A percentile compares a stretch with the other conserved stretches of the same genome.
phyloP scores from a whole-genome alignment of 164 flowering plant species.

The Brasenia schreberi region DNA sequence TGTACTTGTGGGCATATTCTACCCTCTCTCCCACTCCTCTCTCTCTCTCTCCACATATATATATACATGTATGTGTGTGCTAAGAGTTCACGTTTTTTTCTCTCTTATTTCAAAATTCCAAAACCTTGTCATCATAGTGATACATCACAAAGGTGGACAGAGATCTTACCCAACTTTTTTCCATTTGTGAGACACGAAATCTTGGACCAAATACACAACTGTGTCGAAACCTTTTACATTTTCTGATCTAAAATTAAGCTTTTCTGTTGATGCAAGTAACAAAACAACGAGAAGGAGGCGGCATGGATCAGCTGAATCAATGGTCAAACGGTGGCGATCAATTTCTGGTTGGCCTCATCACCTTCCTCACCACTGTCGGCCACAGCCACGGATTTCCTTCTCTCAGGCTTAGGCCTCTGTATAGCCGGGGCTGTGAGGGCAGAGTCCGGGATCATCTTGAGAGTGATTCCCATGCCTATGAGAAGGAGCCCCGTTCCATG shows the following conservation, averaged over 20 bases:
- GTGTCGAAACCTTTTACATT: neutral
- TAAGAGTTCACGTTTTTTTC: neutral
- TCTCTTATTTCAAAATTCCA: neutral
- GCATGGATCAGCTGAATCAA: neutral
- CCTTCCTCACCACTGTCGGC: neutral
- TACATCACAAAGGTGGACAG: neutral
- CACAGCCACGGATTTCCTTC: neutral
- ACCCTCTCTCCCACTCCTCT: too few relatives aligned
- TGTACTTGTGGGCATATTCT: too few relatives aligned
- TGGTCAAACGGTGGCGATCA: neutral
- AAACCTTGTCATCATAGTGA: neutral
- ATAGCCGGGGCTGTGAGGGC: slow-evolving; percentile 63
- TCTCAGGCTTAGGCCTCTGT: slow-evolving; percentile 25
- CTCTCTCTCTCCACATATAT: too few relatives aligned
- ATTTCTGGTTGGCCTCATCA: neutral
- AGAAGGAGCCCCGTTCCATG: slow-evolving; percentile 80
- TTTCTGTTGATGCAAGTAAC: neutral
- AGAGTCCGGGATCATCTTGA: slow-evolving; percentile 86
- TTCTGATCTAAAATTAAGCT: neutral
- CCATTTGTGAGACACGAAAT: too few relatives aligned
- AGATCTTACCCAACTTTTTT: neutral
- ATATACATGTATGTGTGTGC: too few relatives aligned
- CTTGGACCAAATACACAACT: too few relatives aligned
- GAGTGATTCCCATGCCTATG: slow-evolving; percentile 68
- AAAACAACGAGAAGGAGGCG: neutral